Evolutionary conservation across 768 basidiomycete species (phyloP).

Genomic region (Asterophora lycoperdoides): DNA sequence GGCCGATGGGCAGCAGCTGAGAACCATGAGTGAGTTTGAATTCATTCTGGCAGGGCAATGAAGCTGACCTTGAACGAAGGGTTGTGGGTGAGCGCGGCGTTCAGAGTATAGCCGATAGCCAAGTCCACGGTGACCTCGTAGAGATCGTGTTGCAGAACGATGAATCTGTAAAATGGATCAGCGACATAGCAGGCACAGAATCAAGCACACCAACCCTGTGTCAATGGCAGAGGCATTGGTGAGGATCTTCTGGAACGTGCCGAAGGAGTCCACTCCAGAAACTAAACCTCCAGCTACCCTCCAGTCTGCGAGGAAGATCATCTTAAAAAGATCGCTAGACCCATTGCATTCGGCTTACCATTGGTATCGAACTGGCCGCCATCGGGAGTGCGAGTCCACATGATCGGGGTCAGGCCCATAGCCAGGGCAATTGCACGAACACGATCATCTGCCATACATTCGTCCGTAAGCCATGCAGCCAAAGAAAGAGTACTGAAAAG

Average conservation of each 20-base stretch:
- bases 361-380: slow-evolving; percentile 67
- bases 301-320: slow-evolving; percentile 59
- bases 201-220: slow-evolving; percentile 47
- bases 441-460: slow-evolving; percentile 64
- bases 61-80: slow-evolving; percentile 59
- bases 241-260: slow-evolving; percentile 73
- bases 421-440: slow-evolving; percentile 86
- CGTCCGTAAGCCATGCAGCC: not conserved
- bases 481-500: not conserved
- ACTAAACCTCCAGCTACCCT: slow-evolving; percentile 75
- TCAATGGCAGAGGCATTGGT: slow-evolving; percentile 55
- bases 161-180: slow-evolving; percentile 49
- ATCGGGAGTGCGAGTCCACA: slow-evolving; percentile 72
- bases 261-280: slow-evolving; percentile 58
- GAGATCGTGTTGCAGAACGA: slow-evolving; percentile 87
- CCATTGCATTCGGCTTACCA: slow-evolving; percentile 31
- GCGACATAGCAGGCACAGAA: not conserved
- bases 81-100: slow-evolving; percentile 62
- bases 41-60: not conserved
- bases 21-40: not conserved
- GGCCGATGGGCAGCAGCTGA: slow-evolving; percentile 70
- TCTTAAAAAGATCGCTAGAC: not conserved
- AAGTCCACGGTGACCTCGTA: slow-evolving; percentile 84
- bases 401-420: slow-evolving; percentile 89
- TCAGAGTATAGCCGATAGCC: slow-evolving; percentile 82